Conservation (phyloP, 805 yeast genomes). For the Cyberlindnera bimundalis region DNA sequence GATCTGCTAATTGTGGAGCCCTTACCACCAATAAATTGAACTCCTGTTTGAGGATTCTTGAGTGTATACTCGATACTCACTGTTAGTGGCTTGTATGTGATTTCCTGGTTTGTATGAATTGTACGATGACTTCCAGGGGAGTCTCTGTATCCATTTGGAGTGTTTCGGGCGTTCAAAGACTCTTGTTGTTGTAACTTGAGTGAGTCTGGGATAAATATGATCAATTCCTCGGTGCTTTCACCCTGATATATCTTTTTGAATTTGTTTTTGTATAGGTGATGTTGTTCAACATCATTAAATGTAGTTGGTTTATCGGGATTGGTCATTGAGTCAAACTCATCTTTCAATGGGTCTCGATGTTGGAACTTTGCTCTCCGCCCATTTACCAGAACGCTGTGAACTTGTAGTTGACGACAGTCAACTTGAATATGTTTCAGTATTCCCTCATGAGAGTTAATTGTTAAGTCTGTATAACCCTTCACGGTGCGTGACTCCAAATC, state of each 20-base stretch:
- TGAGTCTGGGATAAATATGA: constrained; percentile 60
- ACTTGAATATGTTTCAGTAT: constrained; percentile 56
- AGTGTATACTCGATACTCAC: constrained; percentile 65
- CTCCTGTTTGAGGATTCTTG: constrained; percentile 66
- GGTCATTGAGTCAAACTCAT: constrained; percentile 34
- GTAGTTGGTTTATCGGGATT: constrained; percentile 11
- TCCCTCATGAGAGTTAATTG: constrained; percentile 68
- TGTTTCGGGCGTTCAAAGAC: constrained; percentile 31
- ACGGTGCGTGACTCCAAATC: constrained; percentile 61
- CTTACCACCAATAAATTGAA: constrained; percentile 66
- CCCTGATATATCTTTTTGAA: constrained; percentile 52
- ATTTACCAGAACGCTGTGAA: constrained; percentile 64
- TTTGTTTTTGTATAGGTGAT: constrained; percentile 53
- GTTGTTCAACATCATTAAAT: constrained; percentile 41
- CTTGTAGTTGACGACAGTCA: constrained; percentile 75
- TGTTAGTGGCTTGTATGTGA: constrained; percentile 68
- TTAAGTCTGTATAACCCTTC: constrained; percentile 76
- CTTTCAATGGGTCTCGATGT: constrained; percentile 50
- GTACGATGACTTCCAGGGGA: constrained; percentile 35
- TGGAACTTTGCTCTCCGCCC: constrained; percentile 51
- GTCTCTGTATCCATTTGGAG: constrained; percentile 36
- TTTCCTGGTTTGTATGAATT: constrained; percentile 30
- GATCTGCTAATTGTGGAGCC: constrained; percentile 38
- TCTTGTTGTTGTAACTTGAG: constrained; percentile 61
- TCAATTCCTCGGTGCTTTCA: constrained; percentile 59